These are phyloP conservation scores for Stagonosporopsis vannaccii DNA, from an alignment of 2,329 filamentous ascomycete species.

Conservation along the genomic window DNA sequence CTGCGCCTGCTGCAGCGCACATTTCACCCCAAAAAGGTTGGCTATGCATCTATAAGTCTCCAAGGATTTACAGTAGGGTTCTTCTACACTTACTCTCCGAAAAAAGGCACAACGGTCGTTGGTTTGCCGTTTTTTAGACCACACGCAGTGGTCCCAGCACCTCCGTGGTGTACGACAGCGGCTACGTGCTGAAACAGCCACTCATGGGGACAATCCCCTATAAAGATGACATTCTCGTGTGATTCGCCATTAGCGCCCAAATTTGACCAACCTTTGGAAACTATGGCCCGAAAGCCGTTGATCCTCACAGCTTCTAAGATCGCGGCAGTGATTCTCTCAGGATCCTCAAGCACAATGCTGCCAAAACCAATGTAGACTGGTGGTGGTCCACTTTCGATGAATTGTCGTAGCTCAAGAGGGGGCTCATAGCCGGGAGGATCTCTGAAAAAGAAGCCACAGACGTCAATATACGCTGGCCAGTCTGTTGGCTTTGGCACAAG, in stretches of 20 bases:
- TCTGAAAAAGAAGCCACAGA: constrained; percentile 58
- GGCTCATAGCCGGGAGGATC: constrained; percentile 49
- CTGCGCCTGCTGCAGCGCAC: constrained; percentile 39
- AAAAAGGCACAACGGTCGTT: constrained; percentile 85
- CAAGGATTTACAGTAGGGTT: no score
- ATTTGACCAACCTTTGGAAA: constrained; percentile 58
- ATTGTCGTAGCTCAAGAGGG: constrained; percentile 49
- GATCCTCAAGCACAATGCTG: constrained; percentile 63
- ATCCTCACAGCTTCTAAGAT: constrained; percentile 56
- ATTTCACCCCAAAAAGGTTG: constrained; percentile 39
- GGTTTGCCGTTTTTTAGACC: constrained; percentile 63
- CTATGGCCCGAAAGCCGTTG: constrained; percentile 54
- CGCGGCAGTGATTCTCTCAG: constrained; percentile 51
- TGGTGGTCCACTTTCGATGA: constrained; percentile 57
- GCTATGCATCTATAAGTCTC: not conserved
- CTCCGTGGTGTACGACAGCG: constrained; percentile 84
- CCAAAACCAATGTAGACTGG: constrained; percentile 66
- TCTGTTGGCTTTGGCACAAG: constrained; percentile 29
- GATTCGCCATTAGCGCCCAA: constrained; percentile 45
- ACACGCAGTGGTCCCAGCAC: constrained; percentile 83
- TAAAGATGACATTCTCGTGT: constrained; percentile 52
- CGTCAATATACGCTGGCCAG: constrained; percentile 28
- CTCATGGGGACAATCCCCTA: constrained; percentile 80
- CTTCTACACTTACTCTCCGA: constrained; percentile 26
- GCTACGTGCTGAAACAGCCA: constrained; percentile 84